Base-by-base conservation (phyloP, 2,329 filamentous ascomycete species). In the Gaeumannomyces tritici region DNA sequence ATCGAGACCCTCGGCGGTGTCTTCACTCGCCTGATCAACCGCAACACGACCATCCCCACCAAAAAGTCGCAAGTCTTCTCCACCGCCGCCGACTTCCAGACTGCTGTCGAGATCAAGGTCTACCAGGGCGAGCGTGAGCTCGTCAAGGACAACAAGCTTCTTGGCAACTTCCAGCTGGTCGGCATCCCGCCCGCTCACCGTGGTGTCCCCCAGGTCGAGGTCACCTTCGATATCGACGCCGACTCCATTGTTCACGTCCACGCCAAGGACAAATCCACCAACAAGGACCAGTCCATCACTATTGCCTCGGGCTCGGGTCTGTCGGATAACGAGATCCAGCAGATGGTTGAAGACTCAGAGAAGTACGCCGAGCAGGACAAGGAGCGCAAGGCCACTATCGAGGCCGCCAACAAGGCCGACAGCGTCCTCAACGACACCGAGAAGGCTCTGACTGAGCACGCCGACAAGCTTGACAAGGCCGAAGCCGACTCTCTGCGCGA, bases 71-170 rank as follows among this genome's bases (percentile, higher is more conserved):
- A 97, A 82, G 88, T 93, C 74, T 98, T 98, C 87, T 97, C 93
- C 63, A 98, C 93, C 61, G 93, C 93, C 62, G 93, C 93, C 69
- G 93, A 98, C 77, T 96, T 96, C 90, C 93, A 98, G 84, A 96
- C 91, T 66, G 93, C 93, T 70, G 93, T 98, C 73, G 93, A 97
- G 84, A 98, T 98, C 84, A 97, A 98, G 90, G 93, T 98, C 67
- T 98, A 88, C 89, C 93, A 98, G 88, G 93, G 93, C 84, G 93
- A 98, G 86, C 93, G 93, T 90, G 93, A 97, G 83, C 91, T 97
- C 67, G 93, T 97, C 77, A 89, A 88, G 75, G 93, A 98, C 82
- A 98, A 98, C 89, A 98, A 98, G 86, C 82, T 98, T 65, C 87
- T 98, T 64, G 93, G 93, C 66, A 98, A 98, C 89, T 98, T 98